Conservation (phyloP, 202 grass and related monocot genomes). For the Zizania palustris region DNA sequence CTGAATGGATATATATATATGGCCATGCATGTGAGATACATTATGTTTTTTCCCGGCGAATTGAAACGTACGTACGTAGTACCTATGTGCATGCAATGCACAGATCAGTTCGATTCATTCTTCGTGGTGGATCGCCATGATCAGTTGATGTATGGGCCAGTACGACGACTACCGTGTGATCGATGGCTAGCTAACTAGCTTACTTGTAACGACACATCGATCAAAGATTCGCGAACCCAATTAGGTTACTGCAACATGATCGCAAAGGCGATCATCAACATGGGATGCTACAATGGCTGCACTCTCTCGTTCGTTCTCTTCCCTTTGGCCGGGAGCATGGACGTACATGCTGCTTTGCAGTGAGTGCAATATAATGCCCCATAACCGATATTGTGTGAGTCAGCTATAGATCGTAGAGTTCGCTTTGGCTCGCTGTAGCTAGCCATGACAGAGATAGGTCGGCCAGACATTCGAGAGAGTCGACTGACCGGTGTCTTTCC, state of each 20-base stretch:
- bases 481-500: not conserved
- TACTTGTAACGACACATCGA: not conserved
- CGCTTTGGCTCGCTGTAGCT: not conserved
- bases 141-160: not conserved
- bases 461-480: slow-evolving; percentile 6
- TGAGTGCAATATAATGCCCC: not conserved
- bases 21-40: not conserved
- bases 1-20: not conserved
- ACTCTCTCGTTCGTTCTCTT: slow-evolving; percentile 36
- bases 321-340: slow-evolving; percentile 17
- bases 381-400: slow-evolving; percentile 4
- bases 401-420: slow-evolving; percentile 10
- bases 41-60: not conserved
- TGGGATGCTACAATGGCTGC: slow-evolving; percentile 26
- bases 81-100: too few species aligned
- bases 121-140: not conserved
- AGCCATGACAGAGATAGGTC: not conserved
- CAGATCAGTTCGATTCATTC: not conserved
- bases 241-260: slow-evolving; percentile 36
- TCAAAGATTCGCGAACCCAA: not conserved
- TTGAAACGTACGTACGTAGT: too few species aligned
- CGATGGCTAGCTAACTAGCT: slow-evolving; percentile 14
- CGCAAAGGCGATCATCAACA: not conserved
- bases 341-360: slow-evolving; percentile 20
- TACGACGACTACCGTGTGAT: not conserved